phyloP scores from a whole-genome alignment of 345 rosid genomes.

The Linum lewisii region DNA sequence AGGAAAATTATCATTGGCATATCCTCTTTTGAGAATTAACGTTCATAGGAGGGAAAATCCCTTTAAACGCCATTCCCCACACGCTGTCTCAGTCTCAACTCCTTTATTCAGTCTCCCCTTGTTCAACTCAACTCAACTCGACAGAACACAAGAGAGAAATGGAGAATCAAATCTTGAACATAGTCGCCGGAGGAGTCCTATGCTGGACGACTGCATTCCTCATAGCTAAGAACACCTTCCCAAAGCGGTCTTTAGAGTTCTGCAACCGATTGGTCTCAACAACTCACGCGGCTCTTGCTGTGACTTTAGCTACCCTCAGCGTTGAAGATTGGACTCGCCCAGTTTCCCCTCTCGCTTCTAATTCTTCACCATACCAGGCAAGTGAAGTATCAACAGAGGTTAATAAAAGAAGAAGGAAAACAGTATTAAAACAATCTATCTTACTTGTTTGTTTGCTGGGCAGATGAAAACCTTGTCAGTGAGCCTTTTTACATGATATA shows the following conservation, averaged over 20 bases:
- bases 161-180: conserved; percentile 31
- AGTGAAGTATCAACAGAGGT: not conserved
- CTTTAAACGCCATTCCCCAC: too few relatives aligned
- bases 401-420: not conserved
- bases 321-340: conserved; percentile 76
- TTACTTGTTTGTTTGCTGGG: not conserved
- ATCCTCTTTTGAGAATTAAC: too few relatives aligned
- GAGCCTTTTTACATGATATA: conserved; percentile 58
- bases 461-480: conserved; percentile 53
- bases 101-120: too few relatives aligned
- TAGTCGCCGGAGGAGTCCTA: conserved; percentile 34
- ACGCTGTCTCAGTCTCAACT: too few relatives aligned
- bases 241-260: conserved; percentile 54
- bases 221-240: conserved; percentile 28
- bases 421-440: too few relatives aligned
- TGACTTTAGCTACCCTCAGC: conserved; percentile 46
- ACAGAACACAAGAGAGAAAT: too few relatives aligned
- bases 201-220: conserved; percentile 51
- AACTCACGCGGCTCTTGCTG: conserved; percentile 52
- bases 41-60: too few relatives aligned
- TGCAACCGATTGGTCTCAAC: conserved; percentile 73
- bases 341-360: conserved; percentile 50
- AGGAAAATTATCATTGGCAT: too few relatives aligned
- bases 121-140: too few relatives aligned
- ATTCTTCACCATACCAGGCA: conserved; percentile 52